Conservation (phyloP, 2,329 filamentous ascomycete species). For the Orbilia ellipsospora region DNA sequence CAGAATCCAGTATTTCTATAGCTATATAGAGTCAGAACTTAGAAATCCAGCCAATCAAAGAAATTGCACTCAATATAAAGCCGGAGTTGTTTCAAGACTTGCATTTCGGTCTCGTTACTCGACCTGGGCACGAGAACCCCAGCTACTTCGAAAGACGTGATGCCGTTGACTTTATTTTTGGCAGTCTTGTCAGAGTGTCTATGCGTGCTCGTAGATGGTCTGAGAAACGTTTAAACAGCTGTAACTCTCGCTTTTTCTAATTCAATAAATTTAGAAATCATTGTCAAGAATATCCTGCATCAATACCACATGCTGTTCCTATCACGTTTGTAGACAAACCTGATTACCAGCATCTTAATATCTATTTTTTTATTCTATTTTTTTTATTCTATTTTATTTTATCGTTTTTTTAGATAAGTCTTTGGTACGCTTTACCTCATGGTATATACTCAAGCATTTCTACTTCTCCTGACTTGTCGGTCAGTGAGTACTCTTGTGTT, state of each 20-base stretch:
- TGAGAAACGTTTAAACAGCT: neutral
- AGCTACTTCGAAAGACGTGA: neutral
- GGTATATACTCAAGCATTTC: neutral
- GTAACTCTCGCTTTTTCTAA: neutral
- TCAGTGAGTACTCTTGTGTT: neutral
- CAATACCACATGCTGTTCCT: neutral
- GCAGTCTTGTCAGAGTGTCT: neutral
- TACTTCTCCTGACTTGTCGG: neutral
- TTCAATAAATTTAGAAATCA: neutral
- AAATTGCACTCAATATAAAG: neutral
- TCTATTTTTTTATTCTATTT: no score
- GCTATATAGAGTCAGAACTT: neutral
- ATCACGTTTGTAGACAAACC: neutral
- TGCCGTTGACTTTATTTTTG: neutral
- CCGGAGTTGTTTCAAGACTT: neutral
- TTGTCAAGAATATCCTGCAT: neutral
- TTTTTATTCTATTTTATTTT: no score
- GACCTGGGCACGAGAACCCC: no score
- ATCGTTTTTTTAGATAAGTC: no score
- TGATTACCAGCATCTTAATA: no score
- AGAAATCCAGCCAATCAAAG: constrained; percentile 1
- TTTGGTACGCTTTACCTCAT: neutral
- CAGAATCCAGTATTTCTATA: no score
- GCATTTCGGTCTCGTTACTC: no score
- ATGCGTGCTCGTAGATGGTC: neutral